Evolutionary conservation across 2,329 filamentous ascomycete genomes (phyloP), one percentile per base, ranked within the genome.

Genomic region (Coniochaeta sp.): DNA sequence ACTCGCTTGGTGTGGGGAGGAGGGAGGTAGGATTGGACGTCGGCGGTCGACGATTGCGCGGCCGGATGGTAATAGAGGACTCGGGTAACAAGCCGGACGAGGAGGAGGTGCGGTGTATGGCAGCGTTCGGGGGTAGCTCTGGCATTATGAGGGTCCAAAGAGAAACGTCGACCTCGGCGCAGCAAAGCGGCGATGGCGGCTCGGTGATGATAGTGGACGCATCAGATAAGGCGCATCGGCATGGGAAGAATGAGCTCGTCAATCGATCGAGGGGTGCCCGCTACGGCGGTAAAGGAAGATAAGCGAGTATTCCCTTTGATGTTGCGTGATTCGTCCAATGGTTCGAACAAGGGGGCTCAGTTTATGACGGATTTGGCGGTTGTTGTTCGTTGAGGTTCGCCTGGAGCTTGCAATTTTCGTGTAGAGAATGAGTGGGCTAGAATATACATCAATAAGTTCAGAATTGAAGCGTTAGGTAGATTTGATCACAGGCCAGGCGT

Each of bases 91-190:
- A n/a, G 26, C 45, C 45, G 6, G 45, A 48, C 12, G 24, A 31
- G 45, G 76, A 78, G 51, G 77, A 74, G 52, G 74, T 55, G 55
- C 49, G 53, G 69, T 55, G 53, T 52, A 48, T n/a, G 26, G 59
- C 55, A 49, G 56, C 54, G 45, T 51, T 61, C 58, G 61, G 60
- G 49, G 52, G 24, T 50, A 18, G 32, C 38, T 42, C 38, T 46
- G 58, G 56, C 54, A 56, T 60, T 53, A 50, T 63, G 57, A 22
- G 9, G 28, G 58, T 48, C 53, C 24, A n/a, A 3, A 59, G 55
- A 59, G 57, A 6, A 26, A 18, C 58, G 58, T 53, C 55, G 53
- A 59, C 59, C 60, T 63, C 62, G 57, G 57, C 56, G 56, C 59
- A n/a, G 38, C 22, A 13, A 42, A 42, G 55, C 55, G 57, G 56